phyloP scores from a whole-genome alignment of 371 early-diverging fungal genomes.

The Funneliformis caledonium region DNA sequence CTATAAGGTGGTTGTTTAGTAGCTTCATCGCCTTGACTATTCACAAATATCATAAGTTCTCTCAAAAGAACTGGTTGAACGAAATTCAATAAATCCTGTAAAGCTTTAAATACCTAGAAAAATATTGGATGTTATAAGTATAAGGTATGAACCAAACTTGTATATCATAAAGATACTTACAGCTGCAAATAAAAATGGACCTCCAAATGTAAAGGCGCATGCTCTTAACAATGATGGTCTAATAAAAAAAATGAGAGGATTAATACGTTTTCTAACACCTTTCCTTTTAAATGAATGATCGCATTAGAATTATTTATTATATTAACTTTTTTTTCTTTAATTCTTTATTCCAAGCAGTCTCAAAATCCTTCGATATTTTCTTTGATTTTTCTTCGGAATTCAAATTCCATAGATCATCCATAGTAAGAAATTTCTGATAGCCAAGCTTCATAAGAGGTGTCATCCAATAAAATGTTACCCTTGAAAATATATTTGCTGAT shows the following conservation, averaged over 20 bases:
- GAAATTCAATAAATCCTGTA: slow-evolving; percentile 82
- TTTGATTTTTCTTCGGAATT: slow-evolving; percentile 68
- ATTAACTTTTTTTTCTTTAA: slow-evolving; percentile 60
- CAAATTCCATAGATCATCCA: slow-evolving; percentile 83
- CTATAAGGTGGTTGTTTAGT: slow-evolving; percentile 62
- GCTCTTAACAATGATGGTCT: slow-evolving; percentile 76
- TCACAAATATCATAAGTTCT: slow-evolving; percentile 76
- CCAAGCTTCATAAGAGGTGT: slow-evolving; percentile 86
- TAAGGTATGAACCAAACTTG: neutral
- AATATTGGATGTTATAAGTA: neutral
- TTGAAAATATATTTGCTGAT: slow-evolving; percentile 83
- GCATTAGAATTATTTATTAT: neutral
- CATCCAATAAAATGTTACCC: slow-evolving; percentile 91
- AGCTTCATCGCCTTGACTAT: slow-evolving; percentile 55
- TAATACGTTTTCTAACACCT: neutral
- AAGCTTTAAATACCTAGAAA: slow-evolving; percentile 67
- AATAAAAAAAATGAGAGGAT: neutral
- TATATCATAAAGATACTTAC: slow-evolving; percentile 37
- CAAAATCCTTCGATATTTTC: slow-evolving; percentile 66
- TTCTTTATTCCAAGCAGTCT: slow-evolving; percentile 72
- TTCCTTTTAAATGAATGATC: neutral
- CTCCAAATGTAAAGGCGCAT: slow-evolving; percentile 66
- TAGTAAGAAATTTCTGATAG: slow-evolving; percentile 69
- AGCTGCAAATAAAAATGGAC: slow-evolving; percentile 70
- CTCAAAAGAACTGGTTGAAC: slow-evolving; percentile 84